Base-by-base conservation (phyloP, 140 eudicot genomes). In the Cichorium intybus region DNA sequence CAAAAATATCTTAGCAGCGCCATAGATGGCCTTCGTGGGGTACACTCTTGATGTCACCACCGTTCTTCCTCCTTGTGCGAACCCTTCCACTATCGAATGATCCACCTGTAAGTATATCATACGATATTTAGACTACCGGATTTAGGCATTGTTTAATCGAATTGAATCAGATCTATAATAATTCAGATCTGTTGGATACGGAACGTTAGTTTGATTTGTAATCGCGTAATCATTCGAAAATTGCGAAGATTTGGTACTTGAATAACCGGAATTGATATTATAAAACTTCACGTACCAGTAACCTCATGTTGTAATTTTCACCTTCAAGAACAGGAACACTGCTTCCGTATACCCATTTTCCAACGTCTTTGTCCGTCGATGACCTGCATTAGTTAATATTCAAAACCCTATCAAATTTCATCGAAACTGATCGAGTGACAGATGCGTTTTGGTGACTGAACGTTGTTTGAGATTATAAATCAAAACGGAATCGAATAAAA, bases 21-120 rank as follows among this genome's bases (percentile, higher is more conserved):
- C 60, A 21, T 79, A 78, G 45, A 81, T 75, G 16, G 93, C 93
- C 70, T 69, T 85, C 34, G 85, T 70, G 28, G 93, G 93, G 64
- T 85, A 85, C 15, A 76, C 83, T 50, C 93, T 39, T 3, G 93
- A 76, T 4, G 88, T 85, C 49, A 85, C 80, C 73, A 79, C 79
- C 7, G 85, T 81, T 64, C 93, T 79, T 31, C 93, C 93, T 18
- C 87, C 87, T 66, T 85, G 93, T 16, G 88, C 87, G 46, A 81
- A 85, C 17, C 85, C 83, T 59, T 85, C 93, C 10, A 81, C 83
- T 5, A 85, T 76, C 48, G 93, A 85, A 76, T 85, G 93, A 70
- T 85, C 93, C 63, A 81, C 87, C 87, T 85, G 73, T 4, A 41
- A 24, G 17, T 3, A 3, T 35, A 66, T 14, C 63, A 57, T 7